Conservation (phyloP, 257 asterid genomes). For the Nemophila menziesii region DNA sequence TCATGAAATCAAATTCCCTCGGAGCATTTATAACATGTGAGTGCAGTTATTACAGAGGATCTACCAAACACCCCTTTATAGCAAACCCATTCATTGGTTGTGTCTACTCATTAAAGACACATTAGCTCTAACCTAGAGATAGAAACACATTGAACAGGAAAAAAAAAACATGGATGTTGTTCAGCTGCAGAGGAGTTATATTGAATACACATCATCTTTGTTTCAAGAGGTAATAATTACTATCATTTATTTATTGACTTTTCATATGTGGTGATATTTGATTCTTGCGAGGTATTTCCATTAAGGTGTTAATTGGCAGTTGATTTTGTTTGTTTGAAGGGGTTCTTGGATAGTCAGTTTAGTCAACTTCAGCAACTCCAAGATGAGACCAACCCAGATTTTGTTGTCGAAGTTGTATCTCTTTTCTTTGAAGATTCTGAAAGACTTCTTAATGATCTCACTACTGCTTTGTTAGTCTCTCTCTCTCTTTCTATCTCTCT, state of each 20-base stretch:
- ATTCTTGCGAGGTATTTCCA: too few relatives aligned
- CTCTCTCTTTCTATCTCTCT: conserved; percentile 7
- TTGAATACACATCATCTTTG: conserved; percentile 38
- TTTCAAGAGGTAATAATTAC: conserved; percentile 62
- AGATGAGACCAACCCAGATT: conserved; percentile 83
- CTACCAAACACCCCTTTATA: conserved; percentile 11
- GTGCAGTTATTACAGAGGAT: too few relatives aligned
- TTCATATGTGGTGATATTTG: background rate
- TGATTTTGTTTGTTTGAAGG: conserved; percentile 27
- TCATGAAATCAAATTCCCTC: conserved; percentile 18
- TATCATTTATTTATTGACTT: background rate
- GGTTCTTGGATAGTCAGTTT: conserved; percentile 71
- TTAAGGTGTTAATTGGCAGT: background rate
- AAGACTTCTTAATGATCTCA: conserved; percentile 62
- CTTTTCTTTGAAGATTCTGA: conserved; percentile 82
- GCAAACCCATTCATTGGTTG: conserved; percentile 8
- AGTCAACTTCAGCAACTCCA: conserved; percentile 67
- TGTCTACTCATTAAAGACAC: background rate
- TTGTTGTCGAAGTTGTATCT: conserved; percentile 67
- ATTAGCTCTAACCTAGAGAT: too few relatives aligned
- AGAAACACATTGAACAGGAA: conserved; percentile 3
- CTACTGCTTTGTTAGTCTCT: conserved; percentile 44
- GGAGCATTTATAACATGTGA: too few relatives aligned
- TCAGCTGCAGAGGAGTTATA: conserved; percentile 58
- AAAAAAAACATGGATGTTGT: conserved; percentile 38